Evolutionary conservation across 2,329 filamentous ascomycete species (phyloP), one percentile per base, ranked within the genome.

Genomic region (Cladosporium sp.): DNA sequence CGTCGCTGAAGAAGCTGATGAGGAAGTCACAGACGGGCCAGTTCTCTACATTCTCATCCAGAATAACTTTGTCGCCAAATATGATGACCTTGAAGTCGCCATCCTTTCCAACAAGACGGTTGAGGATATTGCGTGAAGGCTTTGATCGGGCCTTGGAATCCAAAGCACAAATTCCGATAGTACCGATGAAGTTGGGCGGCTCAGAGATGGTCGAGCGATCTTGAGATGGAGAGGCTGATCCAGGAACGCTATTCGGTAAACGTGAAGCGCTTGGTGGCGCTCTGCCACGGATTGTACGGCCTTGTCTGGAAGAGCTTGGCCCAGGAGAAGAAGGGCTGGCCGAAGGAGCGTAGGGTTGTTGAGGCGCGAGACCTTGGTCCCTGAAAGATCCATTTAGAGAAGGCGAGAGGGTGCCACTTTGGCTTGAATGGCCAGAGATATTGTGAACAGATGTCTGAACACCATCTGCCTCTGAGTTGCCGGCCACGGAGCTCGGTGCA

Each of bases 1-100:
- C 93, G 67, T 96, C 92, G 0, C 92, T 97, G 70, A 97, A 98
- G 72, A 98, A 98, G 3, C 91, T 95, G 62, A 98, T 95, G 50
- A 98, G 73, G 62, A 95, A 98, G 71, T 98, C 93, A 69, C 89
- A 94, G 49, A 95, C 83, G 15, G 91, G 91, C 91, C 91, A 96
- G 66, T 96, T 95, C 69, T 95, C 90, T 50, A 96, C 86, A 55
- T 87, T 88, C 79, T 98, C 93, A 63, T 98, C 93, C 30, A 98
- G 77, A 59, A 98, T 98, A 38, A 96, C 92, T 71, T 98, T 98
- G 73, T 98, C 93, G 41, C 93, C 94, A 72, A 98, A 98, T 11
- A 98, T 92, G 54, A 95, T 85, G 19, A 97, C 91, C 62, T 98
- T 92, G 63, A 98, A 97, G 60, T 97, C 92, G 43, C 85, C 82